phyloP scores from a whole-genome alignment of 139 green algal genomes.

The Chlamydomonas sphaeroides region DNA sequence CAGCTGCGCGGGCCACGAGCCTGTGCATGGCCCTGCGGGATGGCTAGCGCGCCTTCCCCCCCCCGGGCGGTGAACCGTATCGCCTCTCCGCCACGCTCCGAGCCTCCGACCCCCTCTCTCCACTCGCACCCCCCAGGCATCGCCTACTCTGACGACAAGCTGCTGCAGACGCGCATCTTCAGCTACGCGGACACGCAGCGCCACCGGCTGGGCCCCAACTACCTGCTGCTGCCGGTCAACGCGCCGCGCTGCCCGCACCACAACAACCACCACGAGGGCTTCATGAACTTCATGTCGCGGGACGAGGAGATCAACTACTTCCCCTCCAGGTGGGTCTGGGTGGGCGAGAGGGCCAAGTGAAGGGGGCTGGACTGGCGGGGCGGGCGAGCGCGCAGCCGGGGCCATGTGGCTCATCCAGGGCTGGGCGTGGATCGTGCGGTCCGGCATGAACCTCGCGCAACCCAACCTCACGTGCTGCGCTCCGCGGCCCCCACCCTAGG shows the following conservation, averaged over 20 bases:
- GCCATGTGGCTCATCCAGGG: no score
- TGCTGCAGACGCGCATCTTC: constrained; percentile 94
- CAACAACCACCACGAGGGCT: constrained; percentile 98
- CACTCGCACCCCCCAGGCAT: constrained; percentile 67
- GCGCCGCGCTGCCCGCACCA: constrained; percentile 82
- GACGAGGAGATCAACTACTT: constrained; percentile 98
- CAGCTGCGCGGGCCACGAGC: no score
- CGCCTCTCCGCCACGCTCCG: no score
- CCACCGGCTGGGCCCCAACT: constrained; percentile 95
- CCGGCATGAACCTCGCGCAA: no score
- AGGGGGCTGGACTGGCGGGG: no score
- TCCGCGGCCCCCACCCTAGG: no score
- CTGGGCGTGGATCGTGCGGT: no score
- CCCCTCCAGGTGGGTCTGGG: constrained; percentile 69
- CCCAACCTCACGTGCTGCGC: no score
- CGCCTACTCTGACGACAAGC: constrained; percentile 94
- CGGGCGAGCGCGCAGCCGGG: no score
- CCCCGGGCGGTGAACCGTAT: no score
- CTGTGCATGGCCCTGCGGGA: no score
- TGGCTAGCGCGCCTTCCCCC: no score
- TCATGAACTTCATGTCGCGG: constrained; percentile 97
- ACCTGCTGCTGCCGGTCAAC: constrained; percentile 92
- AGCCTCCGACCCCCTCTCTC: neutral
- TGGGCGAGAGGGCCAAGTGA: neutral
- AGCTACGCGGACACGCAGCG: constrained; percentile 87